phyloP scores from a whole-genome alignment of 2,329 filamentous ascomycete genomes.

The Aspergillus tubingensis region DNA sequence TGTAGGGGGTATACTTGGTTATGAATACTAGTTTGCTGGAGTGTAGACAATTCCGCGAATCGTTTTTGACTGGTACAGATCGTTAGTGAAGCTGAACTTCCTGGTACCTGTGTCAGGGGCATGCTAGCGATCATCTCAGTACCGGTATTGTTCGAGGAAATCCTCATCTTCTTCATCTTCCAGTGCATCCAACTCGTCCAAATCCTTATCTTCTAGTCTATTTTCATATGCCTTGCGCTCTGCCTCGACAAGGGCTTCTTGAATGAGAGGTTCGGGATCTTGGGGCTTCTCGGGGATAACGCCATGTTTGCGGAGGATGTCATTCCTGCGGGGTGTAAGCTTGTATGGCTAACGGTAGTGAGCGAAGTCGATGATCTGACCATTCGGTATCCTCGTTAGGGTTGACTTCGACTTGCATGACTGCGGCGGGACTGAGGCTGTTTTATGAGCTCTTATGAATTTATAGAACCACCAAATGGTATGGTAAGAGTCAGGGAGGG shows the following conservation, averaged over 20 bases:
- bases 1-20: constrained; percentile 91
- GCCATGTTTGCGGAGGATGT: constrained; percentile 94
- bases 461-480: not conserved
- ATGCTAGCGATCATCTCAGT: constrained; percentile 12
- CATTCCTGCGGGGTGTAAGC: constrained; percentile 69
- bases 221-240: constrained; percentile 85
- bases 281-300: constrained; percentile 97
- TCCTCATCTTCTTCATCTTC: constrained; percentile 95
- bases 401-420: constrained; percentile 78
- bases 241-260: constrained; percentile 87
- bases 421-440: not conserved
- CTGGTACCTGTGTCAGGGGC: not conserved
- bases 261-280: constrained; percentile 91
- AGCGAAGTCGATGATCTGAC: constrained; percentile 47
- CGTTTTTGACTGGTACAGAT: constrained; percentile 65
- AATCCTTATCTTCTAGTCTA: constrained; percentile 85
- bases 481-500: not conserved
- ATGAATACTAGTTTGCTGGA: constrained; percentile 76
- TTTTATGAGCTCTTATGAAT: not conserved
- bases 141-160: constrained; percentile 83
- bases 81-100: not conserved
- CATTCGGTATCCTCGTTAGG: constrained; percentile 98
- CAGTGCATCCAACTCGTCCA: constrained; percentile 89
- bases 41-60: constrained; percentile 73
- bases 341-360: constrained; percentile 18